These are phyloP conservation scores for Boletus insuetus DNA, from an alignment of 768 basidiomycete genomes.

Conservation along the genomic window DNA sequence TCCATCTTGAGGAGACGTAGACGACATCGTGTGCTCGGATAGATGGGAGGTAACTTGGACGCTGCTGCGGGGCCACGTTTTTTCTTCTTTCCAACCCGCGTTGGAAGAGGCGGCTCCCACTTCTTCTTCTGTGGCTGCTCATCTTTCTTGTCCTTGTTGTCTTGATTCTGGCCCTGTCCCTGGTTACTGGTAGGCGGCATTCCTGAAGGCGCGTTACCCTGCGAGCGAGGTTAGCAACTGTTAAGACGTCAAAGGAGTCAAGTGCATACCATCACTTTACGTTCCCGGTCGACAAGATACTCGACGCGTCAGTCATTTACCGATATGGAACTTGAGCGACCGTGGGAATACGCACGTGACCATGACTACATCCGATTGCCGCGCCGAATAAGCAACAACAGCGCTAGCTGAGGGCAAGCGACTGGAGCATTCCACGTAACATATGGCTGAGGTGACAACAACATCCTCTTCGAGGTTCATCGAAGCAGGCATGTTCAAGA, in stretches of 20 bases:
- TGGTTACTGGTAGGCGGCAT: conserved; percentile 37
- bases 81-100: conserved; percentile 97
- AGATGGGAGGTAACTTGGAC: conserved; percentile 89
- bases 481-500: conserved; percentile 58
- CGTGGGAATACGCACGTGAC: conserved; percentile 26
- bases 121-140: conserved; percentile 73
- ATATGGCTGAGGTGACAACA: conserved; percentile 36
- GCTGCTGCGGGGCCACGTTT: conserved; percentile 85
- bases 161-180: conserved; percentile 41
- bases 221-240: conserved; percentile 6
- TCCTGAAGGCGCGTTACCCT: conserved; percentile 80
- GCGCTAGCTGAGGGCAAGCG: not conserved
- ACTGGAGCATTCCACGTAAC: not conserved
- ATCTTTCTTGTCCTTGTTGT: conserved; percentile 47
- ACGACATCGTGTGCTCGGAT: conserved; percentile 92
- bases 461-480: conserved; percentile 75
- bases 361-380: conserved; percentile 5
- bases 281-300: not conserved
- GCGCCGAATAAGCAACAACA: conserved; percentile 6
- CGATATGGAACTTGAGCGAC: conserved; percentile 33
- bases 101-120: conserved; percentile 98
- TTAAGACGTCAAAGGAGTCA: not conserved
- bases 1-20: conserved; percentile 95
- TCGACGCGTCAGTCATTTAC: conserved; percentile 52
- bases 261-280: conserved; percentile 23